These are phyloP conservation scores for Alisma plantagoaquatica DNA, from an alignment of 106 monocot genomes.

Conservation along the genomic window DNA sequence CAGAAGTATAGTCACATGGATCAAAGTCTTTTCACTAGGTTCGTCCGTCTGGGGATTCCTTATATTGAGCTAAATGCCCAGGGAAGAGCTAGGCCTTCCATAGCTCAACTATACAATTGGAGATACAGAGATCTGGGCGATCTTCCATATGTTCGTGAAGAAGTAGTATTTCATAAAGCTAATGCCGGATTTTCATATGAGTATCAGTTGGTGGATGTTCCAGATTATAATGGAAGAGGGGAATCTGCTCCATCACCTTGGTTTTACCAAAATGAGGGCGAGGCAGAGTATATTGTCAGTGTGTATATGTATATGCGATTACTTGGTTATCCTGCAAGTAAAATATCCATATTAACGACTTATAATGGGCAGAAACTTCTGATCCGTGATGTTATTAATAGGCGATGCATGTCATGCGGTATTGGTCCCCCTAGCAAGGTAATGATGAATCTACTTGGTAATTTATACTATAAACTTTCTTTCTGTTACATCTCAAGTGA, in stretches of 20 bases:
- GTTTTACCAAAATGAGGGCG: constrained; percentile 99
- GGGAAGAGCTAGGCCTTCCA: constrained; percentile 83
- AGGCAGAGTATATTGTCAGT: constrained; percentile 95
- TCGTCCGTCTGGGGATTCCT: constrained; percentile 92
- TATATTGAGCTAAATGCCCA: constrained; percentile 99
- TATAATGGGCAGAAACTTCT: constrained; percentile 99
- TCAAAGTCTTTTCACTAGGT: constrained; percentile 95
- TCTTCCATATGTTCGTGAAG: constrained; percentile 67
- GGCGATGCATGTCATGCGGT: constrained; percentile 68
- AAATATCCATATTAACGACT: constrained; percentile 95
- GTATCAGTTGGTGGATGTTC: constrained; percentile 86
- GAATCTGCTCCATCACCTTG: constrained; percentile 95
- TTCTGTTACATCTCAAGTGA: too few relatives aligned
- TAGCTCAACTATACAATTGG: constrained; percentile 95
- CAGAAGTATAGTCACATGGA: constrained; percentile 99
- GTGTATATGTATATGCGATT: constrained; percentile 97
- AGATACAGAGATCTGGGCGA: constrained; percentile 95
- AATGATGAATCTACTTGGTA: not conserved
- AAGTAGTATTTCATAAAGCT: constrained; percentile 67
- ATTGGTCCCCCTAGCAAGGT: constrained; percentile 93
- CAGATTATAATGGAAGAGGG: constrained; percentile 82
- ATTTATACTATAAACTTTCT: too few relatives aligned
- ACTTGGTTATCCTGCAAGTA: constrained; percentile 86
- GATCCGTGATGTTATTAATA: constrained; percentile 92
- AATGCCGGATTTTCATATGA: constrained; percentile 95